Evolutionary conservation across 768 basidiomycete species (phyloP), one percentile per base, ranked within the genome.

Genomic region (Leccinum broughii): DNA sequence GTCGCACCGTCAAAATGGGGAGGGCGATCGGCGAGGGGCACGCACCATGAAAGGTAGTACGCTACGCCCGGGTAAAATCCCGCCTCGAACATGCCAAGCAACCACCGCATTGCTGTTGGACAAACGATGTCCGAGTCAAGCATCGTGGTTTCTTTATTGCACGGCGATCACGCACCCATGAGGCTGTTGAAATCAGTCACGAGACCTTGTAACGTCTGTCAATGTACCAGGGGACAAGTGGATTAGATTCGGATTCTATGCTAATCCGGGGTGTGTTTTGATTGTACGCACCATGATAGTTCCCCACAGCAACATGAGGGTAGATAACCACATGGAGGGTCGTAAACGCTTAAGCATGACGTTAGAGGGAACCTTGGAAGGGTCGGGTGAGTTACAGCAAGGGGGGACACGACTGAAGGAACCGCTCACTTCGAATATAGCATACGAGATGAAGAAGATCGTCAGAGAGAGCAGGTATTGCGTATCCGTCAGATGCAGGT

Each of bases 291-390:
- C 88, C 89, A 90, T 90, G 78, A 85, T 85, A 32, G 90, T 64
- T 3, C 89, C 89, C 88, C 89, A 90, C 17, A 83, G 64, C 3
- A 89, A 62, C 90, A 93, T 92, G 55, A 92, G 77, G 28, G 80
- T 60, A 6, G 88, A 89, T 6, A 93, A 76, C 90, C 90, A 92
- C 37, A 93, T 71, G 3, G 89, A 90, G 0, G 90, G 91, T 1
- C 89, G 80, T 34, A 90, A 77, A 35, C 88, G 83, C 69, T 90
- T 90, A 54, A 90, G 74, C 69, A 89, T 85, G 3, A 89, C 74
- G 61, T 90, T 90, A 14, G 86, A 88, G 3, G 90, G 90, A 30
- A 90, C 83, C 80, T 81, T 20, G 13, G 6, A 6, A n/a, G 3
- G 15, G 11, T 26, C 37, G 10, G 3, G 22, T 34, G 11, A 55